Percentiles rank a stretch among this genome's conserved stretches.
Conservation (phyloP, 1,284 basidiomycete species). For the Ganoderma multipileum region DNA sequence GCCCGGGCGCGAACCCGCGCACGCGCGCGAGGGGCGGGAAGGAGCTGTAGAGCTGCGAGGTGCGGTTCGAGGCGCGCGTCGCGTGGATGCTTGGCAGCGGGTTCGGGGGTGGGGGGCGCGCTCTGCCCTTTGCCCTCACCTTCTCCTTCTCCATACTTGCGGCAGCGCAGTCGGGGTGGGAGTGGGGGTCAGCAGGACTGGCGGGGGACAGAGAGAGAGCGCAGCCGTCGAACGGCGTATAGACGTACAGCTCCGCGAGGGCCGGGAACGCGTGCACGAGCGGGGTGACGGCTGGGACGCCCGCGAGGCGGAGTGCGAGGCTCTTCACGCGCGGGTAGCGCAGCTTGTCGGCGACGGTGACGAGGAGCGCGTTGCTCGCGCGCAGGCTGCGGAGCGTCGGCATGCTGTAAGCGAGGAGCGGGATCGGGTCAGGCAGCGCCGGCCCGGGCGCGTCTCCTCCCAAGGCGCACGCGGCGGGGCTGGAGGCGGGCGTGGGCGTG, state of each 20-base stretch:
- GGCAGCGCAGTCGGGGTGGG: neutral
- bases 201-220: neutral
- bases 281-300: slow-evolving; percentile 25
- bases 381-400: slow-evolving; percentile 15
- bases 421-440: slow-evolving; percentile 21
- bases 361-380: slow-evolving; percentile 22
- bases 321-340: slow-evolving; percentile 24
- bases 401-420: slow-evolving; percentile 24
- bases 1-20: slow-evolving; percentile 24
- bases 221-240: slow-evolving; percentile 29
- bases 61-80: slow-evolving; percentile 25
- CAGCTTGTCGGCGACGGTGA: slow-evolving; percentile 24
- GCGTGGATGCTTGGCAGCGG: slow-evolving; percentile 20
- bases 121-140: too few species aligned
- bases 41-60: slow-evolving; percentile 24
- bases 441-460: neutral
- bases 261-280: slow-evolving; percentile 29
- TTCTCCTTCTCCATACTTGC: too few species aligned
- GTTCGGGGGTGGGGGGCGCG: too few species aligned
- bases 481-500: neutral
- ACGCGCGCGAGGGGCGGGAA: slow-evolving; percentile 23
- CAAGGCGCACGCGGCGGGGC: slow-evolving; percentile 5
- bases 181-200: too few species aligned
- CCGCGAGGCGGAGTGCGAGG: slow-evolving; percentile 23
- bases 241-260: slow-evolving; percentile 23